Evolutionary conservation across 2,329 filamentous ascomycete species (phyloP).

Genomic region (Colletotrichum orbiculare): DNA sequence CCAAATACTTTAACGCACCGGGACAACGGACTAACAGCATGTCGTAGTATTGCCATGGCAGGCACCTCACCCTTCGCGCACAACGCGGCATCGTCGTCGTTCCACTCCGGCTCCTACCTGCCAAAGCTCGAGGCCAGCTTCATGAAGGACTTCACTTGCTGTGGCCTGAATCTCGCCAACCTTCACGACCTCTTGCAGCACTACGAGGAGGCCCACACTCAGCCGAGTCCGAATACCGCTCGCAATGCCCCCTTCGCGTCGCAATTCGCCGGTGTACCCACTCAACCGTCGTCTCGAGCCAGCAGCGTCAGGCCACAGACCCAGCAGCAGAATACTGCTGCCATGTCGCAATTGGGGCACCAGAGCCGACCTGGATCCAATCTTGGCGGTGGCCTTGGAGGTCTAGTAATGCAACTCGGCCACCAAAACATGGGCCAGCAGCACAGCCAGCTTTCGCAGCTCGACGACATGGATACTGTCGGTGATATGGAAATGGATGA

Average conservation of each 20-base stretch:
- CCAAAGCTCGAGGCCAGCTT: constrained; percentile 97
- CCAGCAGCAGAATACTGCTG: constrained; percentile 33
- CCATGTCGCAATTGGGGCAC: constrained; percentile 34
- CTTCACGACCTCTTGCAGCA: constrained; percentile 96
- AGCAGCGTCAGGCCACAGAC: constrained; percentile 35
- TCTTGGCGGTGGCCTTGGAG: constrained; percentile 32
- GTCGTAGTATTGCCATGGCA: constrained; percentile 86
- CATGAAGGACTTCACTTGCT: constrained; percentile 97
- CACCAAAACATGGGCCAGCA: constrained; percentile 48
- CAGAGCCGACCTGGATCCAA: constrained; percentile 28
- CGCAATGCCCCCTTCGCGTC: constrained; percentile 53
- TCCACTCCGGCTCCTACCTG: constrained; percentile 95
- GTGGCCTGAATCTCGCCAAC: constrained; percentile 87
- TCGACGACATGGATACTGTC: constrained; percentile 83
- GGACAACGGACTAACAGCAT: constrained; percentile 16
- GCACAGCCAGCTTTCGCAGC: constrained; percentile 56
- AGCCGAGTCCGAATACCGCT: constrained; percentile 62
- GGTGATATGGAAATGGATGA: constrained; percentile 99
- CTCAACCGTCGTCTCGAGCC: constrained; percentile 31
- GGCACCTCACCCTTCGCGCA: constrained; percentile 94
- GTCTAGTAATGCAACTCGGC: constrained; percentile 42
- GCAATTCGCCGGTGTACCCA: constrained; percentile 46
- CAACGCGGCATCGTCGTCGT: constrained; percentile 81
- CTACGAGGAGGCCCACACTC: constrained; percentile 94
- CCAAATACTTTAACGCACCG: background rate